These are phyloP conservation scores for Sechiopsis laciniata DNA, from an alignment of 306 rosid genomes.

Conservation along the genomic window DNA sequence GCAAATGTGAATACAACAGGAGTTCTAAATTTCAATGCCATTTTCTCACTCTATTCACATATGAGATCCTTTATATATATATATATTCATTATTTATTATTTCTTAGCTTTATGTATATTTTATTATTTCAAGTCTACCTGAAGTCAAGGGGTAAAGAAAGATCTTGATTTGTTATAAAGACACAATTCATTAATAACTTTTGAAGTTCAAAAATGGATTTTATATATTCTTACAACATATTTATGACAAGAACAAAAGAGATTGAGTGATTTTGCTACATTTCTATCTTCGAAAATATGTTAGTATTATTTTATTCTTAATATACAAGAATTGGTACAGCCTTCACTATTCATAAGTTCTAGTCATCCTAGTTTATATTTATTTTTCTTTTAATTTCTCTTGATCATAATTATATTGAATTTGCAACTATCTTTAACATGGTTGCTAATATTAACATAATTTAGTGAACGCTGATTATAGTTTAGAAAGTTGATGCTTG, in stretches of 20 bases:
- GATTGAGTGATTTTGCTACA: background rate
- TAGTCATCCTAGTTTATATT: no score
- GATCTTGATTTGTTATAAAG: background rate
- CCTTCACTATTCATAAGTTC: no score
- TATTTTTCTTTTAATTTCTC: no score
- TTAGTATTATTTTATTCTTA: no score
- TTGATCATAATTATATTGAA: no score
- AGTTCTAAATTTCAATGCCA: background rate
- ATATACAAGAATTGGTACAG: no score
- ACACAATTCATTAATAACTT: background rate
- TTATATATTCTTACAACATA: background rate
- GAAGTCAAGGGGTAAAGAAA: background rate
- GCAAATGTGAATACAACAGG: background rate
- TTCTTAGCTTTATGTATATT: background rate
- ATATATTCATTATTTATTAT: no score
- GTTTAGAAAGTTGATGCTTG: no score
- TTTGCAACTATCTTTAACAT: no score
- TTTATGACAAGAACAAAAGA: background rate
- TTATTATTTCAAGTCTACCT: background rate
- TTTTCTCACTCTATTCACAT: background rate
- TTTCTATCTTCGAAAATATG: no score
- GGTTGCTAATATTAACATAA: no score
- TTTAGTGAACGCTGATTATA: no score
- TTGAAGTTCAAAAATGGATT: background rate
- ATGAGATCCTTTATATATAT: background rate